Conservation (phyloP, 257 asterid species). For the Solanum appendiculatum region DNA sequence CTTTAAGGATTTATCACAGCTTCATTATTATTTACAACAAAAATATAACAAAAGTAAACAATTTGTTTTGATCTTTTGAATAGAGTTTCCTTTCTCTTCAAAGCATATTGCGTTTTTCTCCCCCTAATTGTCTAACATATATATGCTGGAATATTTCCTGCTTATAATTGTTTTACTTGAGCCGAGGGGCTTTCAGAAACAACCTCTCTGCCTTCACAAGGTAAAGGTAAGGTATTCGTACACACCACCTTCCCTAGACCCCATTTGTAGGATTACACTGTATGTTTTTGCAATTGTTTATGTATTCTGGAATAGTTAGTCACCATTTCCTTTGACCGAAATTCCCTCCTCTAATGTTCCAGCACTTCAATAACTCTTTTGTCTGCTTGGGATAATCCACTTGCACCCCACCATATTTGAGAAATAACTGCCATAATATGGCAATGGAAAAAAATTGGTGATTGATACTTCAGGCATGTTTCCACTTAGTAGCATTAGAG, state of each 20-base stretch:
- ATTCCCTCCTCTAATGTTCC: background rate
- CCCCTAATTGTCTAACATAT: background rate
- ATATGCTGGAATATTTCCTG: background rate
- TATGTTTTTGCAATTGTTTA: background rate
- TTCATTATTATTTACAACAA: background rate
- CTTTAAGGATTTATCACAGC: background rate
- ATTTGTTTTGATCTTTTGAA: background rate
- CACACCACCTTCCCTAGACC: background rate
- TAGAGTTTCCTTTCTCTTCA: background rate
- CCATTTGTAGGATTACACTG: background rate
- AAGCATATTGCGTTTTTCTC: background rate
- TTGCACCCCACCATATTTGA: background rate
- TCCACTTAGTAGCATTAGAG: background rate
- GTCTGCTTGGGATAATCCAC: background rate
- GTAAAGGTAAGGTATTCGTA: background rate
- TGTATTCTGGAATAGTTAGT: background rate
- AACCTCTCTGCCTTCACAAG: background rate
- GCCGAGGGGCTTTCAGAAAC: background rate
- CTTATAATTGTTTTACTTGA: background rate
- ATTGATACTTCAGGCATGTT: background rate
- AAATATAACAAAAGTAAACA: background rate
- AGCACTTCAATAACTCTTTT: background rate
- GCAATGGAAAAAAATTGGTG: background rate
- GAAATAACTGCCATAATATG: background rate
- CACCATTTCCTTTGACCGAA: background rate